Conservation (phyloP, 371 early-diverging fungal species). For the Mortierella sp. region DNA sequence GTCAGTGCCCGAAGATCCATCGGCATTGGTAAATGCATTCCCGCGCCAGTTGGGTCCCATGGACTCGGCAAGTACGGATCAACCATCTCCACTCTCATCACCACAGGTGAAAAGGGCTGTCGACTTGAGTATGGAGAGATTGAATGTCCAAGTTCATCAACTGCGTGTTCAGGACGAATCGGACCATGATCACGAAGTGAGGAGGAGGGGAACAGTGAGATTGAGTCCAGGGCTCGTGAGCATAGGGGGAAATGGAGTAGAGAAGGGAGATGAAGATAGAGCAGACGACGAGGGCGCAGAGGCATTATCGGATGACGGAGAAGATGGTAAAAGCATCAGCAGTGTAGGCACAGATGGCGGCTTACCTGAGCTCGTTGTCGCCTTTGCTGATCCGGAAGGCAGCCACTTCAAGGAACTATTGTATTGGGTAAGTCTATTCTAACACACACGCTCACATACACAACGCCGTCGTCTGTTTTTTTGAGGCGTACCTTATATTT, state of each 20-base stretch:
- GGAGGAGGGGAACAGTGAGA: not conserved
- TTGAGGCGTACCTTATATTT: no score
- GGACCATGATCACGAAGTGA: not conserved
- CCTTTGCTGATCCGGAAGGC: conserved; percentile 30
- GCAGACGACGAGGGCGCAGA: not conserved
- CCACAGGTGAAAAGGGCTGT: no score
- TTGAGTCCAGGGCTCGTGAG: not conserved
- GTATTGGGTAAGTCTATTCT: conserved; percentile 31
- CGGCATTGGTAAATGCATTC: not conserved
- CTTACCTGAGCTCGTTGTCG: conserved; percentile 34
- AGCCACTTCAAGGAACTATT: conserved; percentile 37
- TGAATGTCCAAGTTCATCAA: not conserved
- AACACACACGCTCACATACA: not conserved
- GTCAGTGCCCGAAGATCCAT: not conserved
- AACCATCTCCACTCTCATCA: not conserved
- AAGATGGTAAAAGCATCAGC: not conserved
- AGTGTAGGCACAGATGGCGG: conserved; percentile 4
- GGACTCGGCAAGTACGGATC: not conserved
- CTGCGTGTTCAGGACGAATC: not conserved
- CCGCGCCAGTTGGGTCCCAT: not conserved
- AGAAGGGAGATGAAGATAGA: not conserved
- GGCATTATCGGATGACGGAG: not conserved
- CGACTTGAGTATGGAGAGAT: not conserved
- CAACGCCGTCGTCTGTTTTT: no score
- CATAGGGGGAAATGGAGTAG: not conserved